Percentiles rank a stretch among this genome's conserved stretches.
Evolutionary conservation across 352 stramenopile genomes (phyloP).

Genomic region (Elongisporangium undulatum): DNA sequence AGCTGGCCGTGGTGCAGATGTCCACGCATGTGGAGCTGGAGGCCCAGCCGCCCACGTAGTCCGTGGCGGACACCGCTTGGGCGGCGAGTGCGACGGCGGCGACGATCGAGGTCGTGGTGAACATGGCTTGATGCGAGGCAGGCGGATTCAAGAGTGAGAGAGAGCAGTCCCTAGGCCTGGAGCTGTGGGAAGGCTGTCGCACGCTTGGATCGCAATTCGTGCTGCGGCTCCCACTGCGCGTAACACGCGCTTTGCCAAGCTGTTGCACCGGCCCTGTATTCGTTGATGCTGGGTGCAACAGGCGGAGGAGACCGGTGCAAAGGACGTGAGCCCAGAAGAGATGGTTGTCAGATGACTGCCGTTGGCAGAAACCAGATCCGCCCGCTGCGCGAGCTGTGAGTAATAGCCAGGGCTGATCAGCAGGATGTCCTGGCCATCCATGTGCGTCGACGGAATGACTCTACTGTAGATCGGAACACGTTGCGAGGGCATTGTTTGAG

Average conservation of each 20-base stretch:
- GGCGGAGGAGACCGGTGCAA: no score
- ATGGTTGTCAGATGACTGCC: not conserved
- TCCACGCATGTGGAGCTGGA: conserved; percentile 30
- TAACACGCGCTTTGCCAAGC: no score
- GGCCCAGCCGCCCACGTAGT: conserved; percentile 42
- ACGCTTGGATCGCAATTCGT: not conserved
- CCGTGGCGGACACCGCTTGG: conserved; percentile 9
- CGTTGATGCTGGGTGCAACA: not conserved
- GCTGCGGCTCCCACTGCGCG: not conserved
- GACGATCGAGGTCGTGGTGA: not conserved
- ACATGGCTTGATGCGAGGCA: not conserved
- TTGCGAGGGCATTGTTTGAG: not conserved
- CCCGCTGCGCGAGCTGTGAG: not conserved
- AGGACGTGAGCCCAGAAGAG: not conserved
- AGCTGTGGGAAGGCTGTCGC: not conserved
- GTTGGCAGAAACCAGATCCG: not conserved
- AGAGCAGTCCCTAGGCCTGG: no score
- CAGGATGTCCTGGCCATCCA: no score
- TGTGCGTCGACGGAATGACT: no score
- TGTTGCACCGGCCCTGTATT: not conserved
- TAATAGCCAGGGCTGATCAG: not conserved
- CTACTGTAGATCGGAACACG: no score
- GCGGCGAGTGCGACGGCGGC: not conserved
- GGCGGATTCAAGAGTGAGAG: not conserved
- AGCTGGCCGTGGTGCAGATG: conserved; percentile 24